Percentiles rank a stretch among this genome's conserved stretches.
These are phyloP conservation scores for Brassica cretica DNA, from an alignment of 345 rosid genomes.

Conservation along the genomic window DNA sequence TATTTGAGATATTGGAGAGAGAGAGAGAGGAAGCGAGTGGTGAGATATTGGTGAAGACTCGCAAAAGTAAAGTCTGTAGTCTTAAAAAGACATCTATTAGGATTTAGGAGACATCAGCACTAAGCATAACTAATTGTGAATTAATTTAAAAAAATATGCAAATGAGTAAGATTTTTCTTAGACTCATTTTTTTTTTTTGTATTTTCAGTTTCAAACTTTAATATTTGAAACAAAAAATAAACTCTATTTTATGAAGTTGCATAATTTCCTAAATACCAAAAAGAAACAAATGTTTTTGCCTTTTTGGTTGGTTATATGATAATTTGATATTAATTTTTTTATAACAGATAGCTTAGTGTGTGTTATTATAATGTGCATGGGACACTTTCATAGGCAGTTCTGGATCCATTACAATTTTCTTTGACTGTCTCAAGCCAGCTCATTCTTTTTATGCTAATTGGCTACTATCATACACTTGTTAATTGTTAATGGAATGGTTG, in stretches of 20 bases:
- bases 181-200: neutral
- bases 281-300: neutral
- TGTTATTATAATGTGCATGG: slow-evolving; percentile 13
- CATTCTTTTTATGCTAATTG: slow-evolving; percentile 5
- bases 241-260: neutral
- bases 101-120: slow-evolving; percentile 8
- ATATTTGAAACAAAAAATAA: neutral
- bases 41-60: slow-evolving; percentile 38
- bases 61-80: slow-evolving; percentile 27
- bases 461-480: slow-evolving; percentile 31
- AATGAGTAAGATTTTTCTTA: slow-evolving; percentile 17
- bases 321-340: neutral
- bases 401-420: slow-evolving; percentile 18
- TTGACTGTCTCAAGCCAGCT: slow-evolving; percentile 40
- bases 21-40: slow-evolving; percentile 5
- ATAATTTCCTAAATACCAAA: neutral
- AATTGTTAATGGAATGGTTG: slow-evolving; percentile 28
- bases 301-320: slow-evolving; percentile 1
- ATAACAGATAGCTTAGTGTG: slow-evolving; percentile 12
- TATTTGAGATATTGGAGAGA: slow-evolving; percentile 17
- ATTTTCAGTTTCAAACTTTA: neutral
- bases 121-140: neutral
- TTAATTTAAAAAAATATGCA: neutral
- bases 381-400: slow-evolving; percentile 19
- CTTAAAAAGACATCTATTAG: slow-evolving; percentile 33